Base-by-base conservation (phyloP, 2,329 filamentous ascomycete genomes). In the Colletotrichum tropicicola region DNA sequence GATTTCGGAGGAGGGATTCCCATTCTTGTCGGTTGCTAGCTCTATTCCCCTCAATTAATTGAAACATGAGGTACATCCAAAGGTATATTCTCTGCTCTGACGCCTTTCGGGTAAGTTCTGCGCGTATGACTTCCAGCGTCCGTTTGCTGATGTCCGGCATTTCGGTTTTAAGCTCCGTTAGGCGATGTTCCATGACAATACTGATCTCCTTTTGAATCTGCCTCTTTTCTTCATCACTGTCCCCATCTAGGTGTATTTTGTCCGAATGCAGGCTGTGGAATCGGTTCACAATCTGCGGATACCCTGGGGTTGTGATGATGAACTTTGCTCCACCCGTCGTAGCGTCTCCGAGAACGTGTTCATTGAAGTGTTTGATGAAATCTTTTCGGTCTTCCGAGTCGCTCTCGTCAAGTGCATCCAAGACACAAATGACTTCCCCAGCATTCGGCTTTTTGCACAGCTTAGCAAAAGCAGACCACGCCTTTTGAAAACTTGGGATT, bases 41-140 rank as follows among this genome's bases (percentile, higher is more conserved):
- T 0, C n/a, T 12, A 3, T 9, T 27, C 3, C 41, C 41, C 15
- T 53, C 17, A 10, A 7, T 9, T 7, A 53, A 7, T 12, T 41
- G 32, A 17, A 53, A 30, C 32, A 53, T 41, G 13, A 53, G 35
- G 21, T 53, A 32, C 35, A 53, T 41, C 49, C 49, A 53, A 9
- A 53, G 23, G 19, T 53, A 41, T 1, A 32, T 53, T 6, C 32
- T 41, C 35, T 53, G 49, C 9, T 41, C 17, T 27, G 13, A 12
- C 1, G 32, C 8, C 0, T 41, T 25, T 7, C 28, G 7, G 9
- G 15, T 5, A 1, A 53, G 35, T 3, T 32, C 32, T 19, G 12
- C 8, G 7, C 35, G 23, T 15, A 41, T 53, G 2, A 41, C 17
- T 2, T n/a, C 21, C 21, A n/a, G n/a, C n/a, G n/a, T n/a, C n/a